Percentiles rank a stretch among this genome's conserved stretches.
phyloP scores from a whole-genome alignment of 2,329 filamentous ascomycete genomes.

The Plenodomus biglobosus region DNA sequence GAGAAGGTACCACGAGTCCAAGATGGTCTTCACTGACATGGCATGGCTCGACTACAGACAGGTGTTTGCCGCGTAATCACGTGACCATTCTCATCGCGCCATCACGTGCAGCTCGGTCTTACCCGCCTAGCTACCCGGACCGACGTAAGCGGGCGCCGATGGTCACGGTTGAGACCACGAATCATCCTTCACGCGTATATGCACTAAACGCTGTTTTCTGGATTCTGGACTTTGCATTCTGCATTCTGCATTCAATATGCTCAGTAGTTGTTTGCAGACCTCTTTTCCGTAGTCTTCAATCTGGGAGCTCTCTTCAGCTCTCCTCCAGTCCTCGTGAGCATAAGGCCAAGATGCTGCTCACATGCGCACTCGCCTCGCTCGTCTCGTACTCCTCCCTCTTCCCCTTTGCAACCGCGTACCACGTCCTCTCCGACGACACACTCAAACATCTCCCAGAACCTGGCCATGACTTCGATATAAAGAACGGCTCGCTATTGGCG shows the following conservation, averaged over 20 bases:
- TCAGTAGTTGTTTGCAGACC: slow-evolving; percentile 1
- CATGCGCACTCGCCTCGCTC: slow-evolving; percentile 26
- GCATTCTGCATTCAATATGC: slow-evolving; percentile 13
- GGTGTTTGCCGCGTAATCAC: too few species aligned
- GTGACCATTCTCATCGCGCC: too few species aligned
- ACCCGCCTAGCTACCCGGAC: too few species aligned
- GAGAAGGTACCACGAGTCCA: too few species aligned
- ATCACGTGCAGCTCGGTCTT: too few species aligned
- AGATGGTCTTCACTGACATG: too few species aligned
- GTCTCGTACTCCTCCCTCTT: slow-evolving; percentile 25
- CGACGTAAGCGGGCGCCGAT: too few species aligned
- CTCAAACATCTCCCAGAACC: slow-evolving; percentile 70
- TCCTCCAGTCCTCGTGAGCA: slow-evolving; percentile 13
- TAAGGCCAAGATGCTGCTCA: slow-evolving; percentile 20
- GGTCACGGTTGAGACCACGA: slow-evolving; percentile 18
- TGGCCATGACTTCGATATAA: slow-evolving; percentile 76
- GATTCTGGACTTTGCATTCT: too few species aligned
- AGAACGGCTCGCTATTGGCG: slow-evolving; percentile 73
- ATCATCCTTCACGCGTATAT: too few species aligned
- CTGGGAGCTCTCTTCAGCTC: neutral
- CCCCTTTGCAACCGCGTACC: slow-evolving; percentile 52
- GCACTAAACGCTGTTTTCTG: too few species aligned
- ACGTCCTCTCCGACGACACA: slow-evolving; percentile 70
- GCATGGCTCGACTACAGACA: too few species aligned
- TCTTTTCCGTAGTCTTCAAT: neutral